Evolutionary conservation across 129 eudicot species (phyloP).

Genomic region (Tagetes erecta): DNA sequence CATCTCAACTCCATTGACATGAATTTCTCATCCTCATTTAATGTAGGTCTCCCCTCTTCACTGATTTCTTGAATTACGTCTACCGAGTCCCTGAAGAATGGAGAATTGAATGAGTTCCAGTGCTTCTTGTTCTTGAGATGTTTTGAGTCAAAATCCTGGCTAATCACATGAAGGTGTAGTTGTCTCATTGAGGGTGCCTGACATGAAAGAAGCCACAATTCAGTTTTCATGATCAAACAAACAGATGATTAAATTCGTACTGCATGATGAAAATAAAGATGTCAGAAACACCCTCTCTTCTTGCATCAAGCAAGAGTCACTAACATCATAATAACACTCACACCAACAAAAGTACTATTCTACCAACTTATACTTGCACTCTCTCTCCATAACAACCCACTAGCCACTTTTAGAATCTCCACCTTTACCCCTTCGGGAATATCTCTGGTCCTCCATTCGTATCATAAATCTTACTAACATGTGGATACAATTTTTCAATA

Average conservation of each 20-base stretch:
- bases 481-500: no score
- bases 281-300: constrained; percentile 80
- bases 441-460: background rate
- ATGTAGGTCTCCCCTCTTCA: constrained; percentile 49
- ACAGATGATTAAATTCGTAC: constrained; percentile 31
- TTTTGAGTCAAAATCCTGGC: constrained; percentile 87
- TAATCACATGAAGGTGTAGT: constrained; percentile 91
- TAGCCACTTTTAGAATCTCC: background rate
- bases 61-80: constrained; percentile 74
- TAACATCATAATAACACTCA: no score
- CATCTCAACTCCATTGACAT: constrained; percentile 82
- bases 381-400: background rate
- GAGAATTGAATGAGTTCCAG: constrained; percentile 88
- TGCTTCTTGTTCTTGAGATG: constrained; percentile 91
- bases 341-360: no score
- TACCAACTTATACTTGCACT: no score
- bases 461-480: background rate
- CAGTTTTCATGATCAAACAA: background rate
- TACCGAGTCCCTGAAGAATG: constrained; percentile 76
- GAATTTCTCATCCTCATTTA: constrained; percentile 51
- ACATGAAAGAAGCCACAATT: constrained; percentile 18
- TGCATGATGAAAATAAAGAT: constrained; percentile 76
- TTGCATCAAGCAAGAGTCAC: constrained; percentile 58
- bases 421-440: no score
- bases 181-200: constrained; percentile 98